These are phyloP conservation scores for Botrytis fragariae DNA, from an alignment of 2,329 filamentous ascomycete species.

Conservation along the genomic window DNA sequence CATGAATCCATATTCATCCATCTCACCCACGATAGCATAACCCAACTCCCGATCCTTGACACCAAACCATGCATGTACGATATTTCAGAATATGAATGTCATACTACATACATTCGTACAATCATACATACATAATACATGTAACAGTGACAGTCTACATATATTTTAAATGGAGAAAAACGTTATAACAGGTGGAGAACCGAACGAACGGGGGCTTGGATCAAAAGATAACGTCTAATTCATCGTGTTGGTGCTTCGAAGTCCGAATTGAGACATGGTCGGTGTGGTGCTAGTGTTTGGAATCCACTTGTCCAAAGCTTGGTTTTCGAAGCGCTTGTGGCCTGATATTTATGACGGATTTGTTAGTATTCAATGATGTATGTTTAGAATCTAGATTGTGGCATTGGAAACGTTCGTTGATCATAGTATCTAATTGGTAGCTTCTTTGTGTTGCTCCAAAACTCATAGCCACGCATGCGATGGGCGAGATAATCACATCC, in stretches of 20 bases:
- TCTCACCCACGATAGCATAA: neutral
- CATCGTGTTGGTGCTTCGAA: neutral
- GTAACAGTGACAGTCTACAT: neutral
- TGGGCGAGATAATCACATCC: neutral
- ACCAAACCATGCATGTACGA: neutral
- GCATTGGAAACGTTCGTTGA: too few species aligned
- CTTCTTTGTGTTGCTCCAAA: neutral
- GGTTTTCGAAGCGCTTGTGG: neutral
- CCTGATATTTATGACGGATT: neutral
- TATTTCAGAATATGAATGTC: neutral
- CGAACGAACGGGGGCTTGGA: neutral
- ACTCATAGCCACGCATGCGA: neutral
- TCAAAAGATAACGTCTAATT: neutral
- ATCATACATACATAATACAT: neutral
- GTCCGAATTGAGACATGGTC: neutral
- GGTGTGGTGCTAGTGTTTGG: neutral
- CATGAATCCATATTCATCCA: neutral
- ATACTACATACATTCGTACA: neutral
- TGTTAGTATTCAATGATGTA: neutral
- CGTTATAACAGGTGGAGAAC: neutral
- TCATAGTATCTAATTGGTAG: neutral
- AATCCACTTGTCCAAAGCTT: neutral
- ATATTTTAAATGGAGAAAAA: neutral
- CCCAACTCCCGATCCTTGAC: neutral
- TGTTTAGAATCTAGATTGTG: neutral